Percentiles rank a stretch among this genome's conserved stretches.
These are phyloP conservation scores for Suhomyces bribrorum DNA, from an alignment of 1,139 yeast genomes.

Conservation along the genomic window DNA sequence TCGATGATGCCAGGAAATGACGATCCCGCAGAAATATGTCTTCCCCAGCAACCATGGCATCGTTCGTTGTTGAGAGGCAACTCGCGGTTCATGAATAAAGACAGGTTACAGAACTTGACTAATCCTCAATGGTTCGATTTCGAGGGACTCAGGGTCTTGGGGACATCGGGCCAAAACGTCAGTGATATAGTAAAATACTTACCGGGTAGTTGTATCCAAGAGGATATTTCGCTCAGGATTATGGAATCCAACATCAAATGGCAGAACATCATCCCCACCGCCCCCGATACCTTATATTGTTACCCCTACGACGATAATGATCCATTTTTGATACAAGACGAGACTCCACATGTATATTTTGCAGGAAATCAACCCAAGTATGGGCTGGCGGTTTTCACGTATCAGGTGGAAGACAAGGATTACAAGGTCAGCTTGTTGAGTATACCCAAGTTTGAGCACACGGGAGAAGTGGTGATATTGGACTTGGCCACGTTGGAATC, in stretches of 20 bases:
- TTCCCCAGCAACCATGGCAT: constrained; percentile 92
- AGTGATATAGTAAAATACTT: constrained; percentile 73
- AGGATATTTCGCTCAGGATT: constrained; percentile 25
- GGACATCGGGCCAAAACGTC: constrained; percentile 83
- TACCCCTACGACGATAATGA: constrained; percentile 81
- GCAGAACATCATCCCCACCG: constrained; percentile 91
- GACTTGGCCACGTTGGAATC: constrained; percentile 60
- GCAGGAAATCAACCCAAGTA: constrained; percentile 79
- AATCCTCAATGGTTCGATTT: constrained; percentile 72
- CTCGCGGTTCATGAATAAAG: constrained; percentile 42
- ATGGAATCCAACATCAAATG: constrained; percentile 73
- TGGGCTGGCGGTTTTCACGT: constrained; percentile 35
- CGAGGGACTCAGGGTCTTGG: constrained; percentile 58
- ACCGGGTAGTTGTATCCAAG: constrained; percentile 15
- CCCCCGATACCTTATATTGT: constrained; percentile 92
- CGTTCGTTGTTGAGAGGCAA: constrained; percentile 62
- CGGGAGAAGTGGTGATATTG: constrained; percentile 69
- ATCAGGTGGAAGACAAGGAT: constrained; percentile 16
- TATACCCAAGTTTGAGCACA: constrained; percentile 66
- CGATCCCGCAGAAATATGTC: constrained; percentile 80
- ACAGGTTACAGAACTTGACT: constrained; percentile 52
- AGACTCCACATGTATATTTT: constrained; percentile 83
- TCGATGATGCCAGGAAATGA: constrained; percentile 79
- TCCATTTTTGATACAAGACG: constrained; percentile 69
- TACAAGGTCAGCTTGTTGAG: constrained; percentile 53